Percentiles rank a stretch among this genome's conserved stretches.
phyloP scores from a whole-genome alignment of 129 eudicot species.

The Escallonia rubra region DNA sequence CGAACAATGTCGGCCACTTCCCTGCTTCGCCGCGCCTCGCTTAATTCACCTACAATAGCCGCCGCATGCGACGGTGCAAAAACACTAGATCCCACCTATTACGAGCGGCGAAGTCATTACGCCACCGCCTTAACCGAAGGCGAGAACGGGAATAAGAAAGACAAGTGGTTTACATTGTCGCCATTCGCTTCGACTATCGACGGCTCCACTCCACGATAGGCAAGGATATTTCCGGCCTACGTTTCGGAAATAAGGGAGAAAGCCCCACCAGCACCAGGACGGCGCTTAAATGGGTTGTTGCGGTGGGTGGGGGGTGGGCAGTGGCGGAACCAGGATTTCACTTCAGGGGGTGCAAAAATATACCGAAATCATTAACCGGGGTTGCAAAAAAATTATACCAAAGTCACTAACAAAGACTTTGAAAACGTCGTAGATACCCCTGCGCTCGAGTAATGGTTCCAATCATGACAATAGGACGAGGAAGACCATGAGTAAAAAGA shows the following conservation, averaged over 20 bases:
- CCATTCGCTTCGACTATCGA: constrained; percentile 47
- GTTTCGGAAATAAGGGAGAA: background rate
- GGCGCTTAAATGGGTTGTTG: constrained; percentile 81
- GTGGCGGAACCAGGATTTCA: too few species aligned
- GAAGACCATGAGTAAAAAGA: too few species aligned
- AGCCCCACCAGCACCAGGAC: constrained; percentile 28
- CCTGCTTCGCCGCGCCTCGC: constrained; percentile 34
- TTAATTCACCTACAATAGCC: constrained; percentile 26
- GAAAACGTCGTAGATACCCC: too few species aligned
- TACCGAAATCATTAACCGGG: too few species aligned
- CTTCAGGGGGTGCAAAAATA: too few species aligned
- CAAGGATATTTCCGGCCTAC: constrained; percentile 23
- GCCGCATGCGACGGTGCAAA: constrained; percentile 17
- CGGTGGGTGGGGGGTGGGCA: too few species aligned
- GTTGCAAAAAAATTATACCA: too few species aligned
- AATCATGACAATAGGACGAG: too few species aligned
- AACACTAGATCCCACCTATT: constrained; percentile 3
- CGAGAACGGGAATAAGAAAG: constrained; percentile 18
- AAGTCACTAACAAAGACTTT: too few species aligned
- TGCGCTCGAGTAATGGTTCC: too few species aligned
- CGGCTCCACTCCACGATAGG: constrained; percentile 45
- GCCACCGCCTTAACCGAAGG: constrained; percentile 14
- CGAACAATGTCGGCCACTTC: constrained; percentile 35
- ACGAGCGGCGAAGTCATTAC: constrained; percentile 15
- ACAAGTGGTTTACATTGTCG: constrained; percentile 72